Evolutionary conservation across 164 flowering plant genomes (phyloP), one percentile per base, ranked within the genome.

Genomic region (Amborella trichopoda): DNA sequence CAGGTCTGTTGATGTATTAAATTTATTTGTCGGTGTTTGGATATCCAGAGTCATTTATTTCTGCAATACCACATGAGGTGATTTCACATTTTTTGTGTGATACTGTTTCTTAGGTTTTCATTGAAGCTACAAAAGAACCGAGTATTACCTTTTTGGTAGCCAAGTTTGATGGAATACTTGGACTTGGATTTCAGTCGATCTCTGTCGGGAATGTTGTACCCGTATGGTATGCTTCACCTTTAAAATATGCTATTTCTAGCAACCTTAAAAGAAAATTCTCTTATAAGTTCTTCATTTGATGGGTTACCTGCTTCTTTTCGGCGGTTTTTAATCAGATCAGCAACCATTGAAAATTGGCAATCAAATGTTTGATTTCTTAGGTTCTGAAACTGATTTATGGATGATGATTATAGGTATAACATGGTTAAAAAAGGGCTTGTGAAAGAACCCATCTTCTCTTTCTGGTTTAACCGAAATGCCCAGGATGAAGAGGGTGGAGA

Each of bases 81-180:
- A n/a, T n/a, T n/a, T n/a, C n/a, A n/a, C n/a, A n/a, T n/a, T n/a
- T n/a, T n/a, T n/a, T n/a, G n/a, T n/a, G n/a, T n/a, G n/a, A n/a
- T n/a, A n/a, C n/a, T n/a, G n/a, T n/a, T n/a, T n/a, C n/a, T n/a
- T n/a, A 90, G 95, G 94, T 73, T 22, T 86, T 90, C 36, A 86
- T 90, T 64, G 97, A 90, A 57, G 97, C 94, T 30, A 86, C 84
- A 6, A 74, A 39, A 41, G 97, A 86, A 48, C 85, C 94, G 4
- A 50, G 97, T 48, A 10, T 78, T 47, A 80, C 93, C 21, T 89
- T 89, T 53, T 12, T 82, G 68, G 66, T 62, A 19, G 97, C 95
- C 46, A 85, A 89, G 66, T 89, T 89, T 64, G 97, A 89, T 70
- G 97, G 97, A 23, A 76, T 88, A 36, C 76, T 84, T 57, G 97